Conservation (phyloP, 345 rosid species). For the Adansonia digitata region DNA sequence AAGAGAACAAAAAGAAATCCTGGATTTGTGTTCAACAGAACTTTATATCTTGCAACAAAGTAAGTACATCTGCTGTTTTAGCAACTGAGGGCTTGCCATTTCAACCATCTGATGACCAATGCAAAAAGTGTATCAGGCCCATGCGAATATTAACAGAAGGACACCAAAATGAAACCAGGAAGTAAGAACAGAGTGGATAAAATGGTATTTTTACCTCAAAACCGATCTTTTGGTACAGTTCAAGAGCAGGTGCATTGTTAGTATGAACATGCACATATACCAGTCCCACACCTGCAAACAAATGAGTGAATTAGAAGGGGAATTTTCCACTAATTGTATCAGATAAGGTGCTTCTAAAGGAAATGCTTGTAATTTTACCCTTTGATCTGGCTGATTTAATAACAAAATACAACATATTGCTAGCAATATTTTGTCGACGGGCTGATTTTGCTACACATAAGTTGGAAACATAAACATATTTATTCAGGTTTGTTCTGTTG, state of each 20-base stretch:
- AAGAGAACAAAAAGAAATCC: constrained; percentile 7
- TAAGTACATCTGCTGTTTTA: constrained; percentile 54
- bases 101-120: constrained; percentile 51
- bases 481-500: constrained; percentile 33
- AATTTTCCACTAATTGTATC: neutral
- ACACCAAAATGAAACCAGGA: constrained; percentile 5
- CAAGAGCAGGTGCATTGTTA: constrained; percentile 56
- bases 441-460: constrained; percentile 79
- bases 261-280: constrained; percentile 74
- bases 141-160: neutral
- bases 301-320: constrained; percentile 14
- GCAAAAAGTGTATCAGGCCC: constrained; percentile 10
- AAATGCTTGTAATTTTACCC: constrained; percentile 36
- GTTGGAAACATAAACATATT: constrained; percentile 72
- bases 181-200: neutral
- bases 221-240: constrained; percentile 58
- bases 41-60: constrained; percentile 37
- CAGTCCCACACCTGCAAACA: constrained; percentile 48
- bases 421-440: constrained; percentile 79
- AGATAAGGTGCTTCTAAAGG: neutral
- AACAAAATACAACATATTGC: constrained; percentile 68
- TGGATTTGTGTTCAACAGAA: neutral
- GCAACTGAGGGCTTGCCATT: constrained; percentile 37
- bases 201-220: constrained; percentile 59
- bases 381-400: constrained; percentile 51